phyloP scores from a whole-genome alignment of 73 alveolate genomes.

The Tetrahymena thermophila region DNA sequence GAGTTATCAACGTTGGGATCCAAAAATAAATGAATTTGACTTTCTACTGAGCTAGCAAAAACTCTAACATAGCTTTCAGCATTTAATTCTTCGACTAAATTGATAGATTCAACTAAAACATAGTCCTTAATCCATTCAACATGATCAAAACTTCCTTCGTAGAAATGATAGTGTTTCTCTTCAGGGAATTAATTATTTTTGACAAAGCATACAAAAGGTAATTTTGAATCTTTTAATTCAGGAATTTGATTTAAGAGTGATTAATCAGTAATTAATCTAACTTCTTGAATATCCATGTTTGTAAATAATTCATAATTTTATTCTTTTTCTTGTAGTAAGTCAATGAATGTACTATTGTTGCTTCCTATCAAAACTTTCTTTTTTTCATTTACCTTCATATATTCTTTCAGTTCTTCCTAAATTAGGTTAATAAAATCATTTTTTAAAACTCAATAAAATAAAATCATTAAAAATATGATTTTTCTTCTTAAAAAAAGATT shows the following conservation, averaged over 20 bases:
- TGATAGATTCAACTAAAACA: neutral
- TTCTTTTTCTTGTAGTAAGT: neutral
- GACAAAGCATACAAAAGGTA: neutral
- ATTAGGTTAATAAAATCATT: neutral
- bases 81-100: neutral
- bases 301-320: neutral
- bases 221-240: neutral
- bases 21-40: neutral
- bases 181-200: neutral
- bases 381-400: neutral
- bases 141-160: neutral
- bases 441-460: neutral
- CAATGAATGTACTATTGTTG: neutral
- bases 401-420: neutral
- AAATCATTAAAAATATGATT: neutral
- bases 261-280: neutral
- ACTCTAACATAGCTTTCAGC: neutral
- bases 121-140: neutral
- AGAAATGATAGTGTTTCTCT: neutral
- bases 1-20: neutral
- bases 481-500: neutral
- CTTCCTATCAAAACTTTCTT: neutral
- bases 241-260: neutral
- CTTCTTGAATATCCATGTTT: neutral
- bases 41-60: neutral